Conservation (phyloP, 2,329 filamentous ascomycete species). For the Sarocladiaceae sp. region DNA sequence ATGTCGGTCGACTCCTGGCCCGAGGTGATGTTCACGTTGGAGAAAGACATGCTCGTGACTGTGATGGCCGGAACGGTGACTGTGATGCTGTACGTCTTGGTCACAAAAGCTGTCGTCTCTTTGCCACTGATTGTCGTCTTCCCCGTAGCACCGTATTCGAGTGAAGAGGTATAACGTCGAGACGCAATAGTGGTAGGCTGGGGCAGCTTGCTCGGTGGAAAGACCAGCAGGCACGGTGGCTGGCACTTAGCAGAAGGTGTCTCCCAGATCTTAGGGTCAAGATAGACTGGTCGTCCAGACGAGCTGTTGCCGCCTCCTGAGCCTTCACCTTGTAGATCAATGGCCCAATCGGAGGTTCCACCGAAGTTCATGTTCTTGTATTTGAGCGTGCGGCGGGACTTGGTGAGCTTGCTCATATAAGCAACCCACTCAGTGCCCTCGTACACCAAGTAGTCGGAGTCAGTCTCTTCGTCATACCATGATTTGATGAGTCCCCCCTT, state of each 20-base stretch:
- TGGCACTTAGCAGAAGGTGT: not conserved
- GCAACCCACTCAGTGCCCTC: slow-evolving; percentile 15
- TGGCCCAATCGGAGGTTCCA: slow-evolving; percentile 18
- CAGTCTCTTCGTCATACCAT: slow-evolving; percentile 5
- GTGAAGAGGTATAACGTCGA: not conserved
- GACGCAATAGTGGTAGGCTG: not conserved
- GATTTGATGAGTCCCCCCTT: slow-evolving; percentile 12
- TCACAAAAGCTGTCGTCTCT: not conserved
- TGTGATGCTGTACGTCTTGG: not conserved
- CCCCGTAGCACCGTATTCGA: not conserved
- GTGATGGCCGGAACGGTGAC: not conserved
- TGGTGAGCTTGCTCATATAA: slow-evolving; percentile 15
- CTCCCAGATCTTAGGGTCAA: not conserved
- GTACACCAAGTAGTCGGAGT: slow-evolving; percentile 14
- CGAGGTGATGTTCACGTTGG: not conserved
- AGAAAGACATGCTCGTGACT: not conserved
- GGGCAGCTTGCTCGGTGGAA: not conserved
- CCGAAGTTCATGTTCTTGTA: slow-evolving; percentile 12
- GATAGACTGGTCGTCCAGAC: no score
- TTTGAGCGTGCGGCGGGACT: slow-evolving; percentile 5
- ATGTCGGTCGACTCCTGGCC: not conserved
- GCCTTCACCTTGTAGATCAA: slow-evolving; percentile 13
- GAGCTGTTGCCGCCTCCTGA: no score
- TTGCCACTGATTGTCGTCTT: not conserved
- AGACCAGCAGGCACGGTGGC: not conserved